phyloP scores from a whole-genome alignment of 1,284 basidiomycete genomes.

The Lignosus rhinocerotis region DNA sequence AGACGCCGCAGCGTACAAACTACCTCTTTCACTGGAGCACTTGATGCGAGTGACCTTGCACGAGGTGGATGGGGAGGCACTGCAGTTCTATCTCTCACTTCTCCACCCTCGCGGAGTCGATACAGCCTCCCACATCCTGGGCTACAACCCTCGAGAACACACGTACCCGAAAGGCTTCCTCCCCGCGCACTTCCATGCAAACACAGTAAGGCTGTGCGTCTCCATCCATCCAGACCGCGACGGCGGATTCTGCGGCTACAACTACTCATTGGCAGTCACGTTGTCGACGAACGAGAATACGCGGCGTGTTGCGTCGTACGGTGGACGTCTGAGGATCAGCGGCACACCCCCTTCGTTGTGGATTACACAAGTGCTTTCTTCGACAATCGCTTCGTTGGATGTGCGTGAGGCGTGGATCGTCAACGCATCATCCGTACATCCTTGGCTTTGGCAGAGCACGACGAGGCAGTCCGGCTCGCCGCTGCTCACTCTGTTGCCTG shows the following conservation, averaged over 20 bases:
- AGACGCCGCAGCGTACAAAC: not conserved
- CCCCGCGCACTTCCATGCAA: not conserved
- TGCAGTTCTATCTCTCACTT: not conserved
- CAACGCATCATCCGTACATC: not conserved
- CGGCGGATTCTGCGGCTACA: not conserved
- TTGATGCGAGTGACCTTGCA: not conserved
- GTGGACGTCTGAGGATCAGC: not conserved
- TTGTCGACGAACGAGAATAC: not conserved
- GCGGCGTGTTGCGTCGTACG: slow-evolving; percentile 1
- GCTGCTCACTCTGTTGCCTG: not conserved
- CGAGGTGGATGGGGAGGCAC: not conserved
- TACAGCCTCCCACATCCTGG: not conserved
- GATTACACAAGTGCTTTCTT: not conserved
- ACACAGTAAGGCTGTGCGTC: not conserved
- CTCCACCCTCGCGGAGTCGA: not conserved
- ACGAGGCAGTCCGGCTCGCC: not conserved
- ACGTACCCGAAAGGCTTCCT: not conserved
- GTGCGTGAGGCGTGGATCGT: slow-evolving; percentile 1
- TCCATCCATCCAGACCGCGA: not conserved
- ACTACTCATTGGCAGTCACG: slow-evolving; percentile 1
- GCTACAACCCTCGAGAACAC: not conserved
- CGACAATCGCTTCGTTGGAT: not conserved
- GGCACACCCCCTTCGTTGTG: not conserved
- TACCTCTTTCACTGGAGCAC: not conserved
- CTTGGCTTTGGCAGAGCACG: not conserved